Evolutionary conservation across 768 basidiomycete species (phyloP).

Genomic region (Leccinum rimulosum): DNA sequence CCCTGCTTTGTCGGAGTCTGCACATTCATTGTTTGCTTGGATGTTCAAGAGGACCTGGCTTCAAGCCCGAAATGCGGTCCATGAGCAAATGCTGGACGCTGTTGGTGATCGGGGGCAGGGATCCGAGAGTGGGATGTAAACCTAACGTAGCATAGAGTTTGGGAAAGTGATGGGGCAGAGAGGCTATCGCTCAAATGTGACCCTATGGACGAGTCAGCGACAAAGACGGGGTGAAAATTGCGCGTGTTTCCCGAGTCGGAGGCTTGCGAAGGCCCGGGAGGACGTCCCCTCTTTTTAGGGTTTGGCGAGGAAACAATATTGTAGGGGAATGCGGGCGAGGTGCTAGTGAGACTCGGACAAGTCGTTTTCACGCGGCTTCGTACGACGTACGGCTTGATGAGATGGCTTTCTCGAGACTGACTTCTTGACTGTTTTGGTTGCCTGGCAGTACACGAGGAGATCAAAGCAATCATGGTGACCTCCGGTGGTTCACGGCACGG

Average conservation of each 20-base stretch:
- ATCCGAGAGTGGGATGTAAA: conserved; percentile 54
- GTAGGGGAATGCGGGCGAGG: neutral
- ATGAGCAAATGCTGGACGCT: no score
- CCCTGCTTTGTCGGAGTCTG: no score
- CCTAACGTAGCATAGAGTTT: conserved; percentile 58
- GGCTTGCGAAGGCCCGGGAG: conserved; percentile 25
- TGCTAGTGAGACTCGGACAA: conserved; percentile 9
- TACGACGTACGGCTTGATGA: conserved; percentile 11
- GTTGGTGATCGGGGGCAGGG: conserved; percentile 70
- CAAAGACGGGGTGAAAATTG: conserved; percentile 18
- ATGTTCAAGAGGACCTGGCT: no score
- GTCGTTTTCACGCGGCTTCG: conserved; percentile 38
- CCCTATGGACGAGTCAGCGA: conserved; percentile 26
- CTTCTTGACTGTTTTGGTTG: conserved; percentile 32
- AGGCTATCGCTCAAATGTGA: conserved; percentile 56
- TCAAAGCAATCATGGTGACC: conserved; percentile 66
- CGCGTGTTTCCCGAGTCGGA: conserved; percentile 21
- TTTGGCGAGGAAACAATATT: conserved; percentile 25
- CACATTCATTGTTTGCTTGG: no score
- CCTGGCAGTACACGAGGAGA: conserved; percentile 25
- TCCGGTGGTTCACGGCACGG: conserved; percentile 58
- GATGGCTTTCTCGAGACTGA: conserved; percentile 16
- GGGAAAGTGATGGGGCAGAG: conserved; percentile 43
- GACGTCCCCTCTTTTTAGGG: conserved; percentile 19
- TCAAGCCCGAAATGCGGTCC: no score